Base-by-base conservation (phyloP, 768 basidiomycete genomes). In the Wakefieldia striispora region DNA sequence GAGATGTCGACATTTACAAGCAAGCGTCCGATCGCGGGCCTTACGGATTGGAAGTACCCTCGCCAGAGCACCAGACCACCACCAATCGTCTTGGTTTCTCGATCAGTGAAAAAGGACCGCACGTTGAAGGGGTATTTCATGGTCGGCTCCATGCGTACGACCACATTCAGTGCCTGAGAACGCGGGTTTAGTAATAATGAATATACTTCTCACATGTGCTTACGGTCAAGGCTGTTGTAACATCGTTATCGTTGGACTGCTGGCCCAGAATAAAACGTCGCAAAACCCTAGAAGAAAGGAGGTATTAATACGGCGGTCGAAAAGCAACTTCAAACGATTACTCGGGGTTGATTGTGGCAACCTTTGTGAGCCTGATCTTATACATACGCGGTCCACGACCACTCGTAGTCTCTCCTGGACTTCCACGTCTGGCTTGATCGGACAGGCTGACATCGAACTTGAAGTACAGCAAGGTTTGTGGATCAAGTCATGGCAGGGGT, bases 41-140 rank as follows among this genome's bases (percentile, higher is more conserved):
- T 76, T 12, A 89, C 76, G 0, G 84, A 86, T 61, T 91, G 89
- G 68, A 91, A 91, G 49, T 86, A 89, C 0, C 89, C 89, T 4
- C 88, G 75, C 86, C 87, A 88, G 0, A 89, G 73, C 14, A 81
- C 76, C 3, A 91, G 72, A 0, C 90, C 88, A 0, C 64, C 61
- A 1, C 87, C 84, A 21, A 89, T 79, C 24, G 66, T 57, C 39
- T 71, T 75, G 8, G 69, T 75, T 43, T 81, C 86, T 1, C 68
- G 63, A 21, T 78, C 66, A 0, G 83, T 85, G 64, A 84, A 91
- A 67, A 91, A 90, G 0, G 86, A 88, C 0, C 88, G 77, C 6
- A 82, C 77, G 45, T 88, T 85, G 73, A 83, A 88, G 0, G 88
- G 86, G 48, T 82, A 81, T n/a, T 75, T 74, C 61, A 80, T 63